A percentile compares a stretch with the other conserved stretches of the same genome.
Evolutionary conservation across 2,329 filamentous ascomycete species (phyloP).

Genomic region (Cercospora sp.): DNA sequence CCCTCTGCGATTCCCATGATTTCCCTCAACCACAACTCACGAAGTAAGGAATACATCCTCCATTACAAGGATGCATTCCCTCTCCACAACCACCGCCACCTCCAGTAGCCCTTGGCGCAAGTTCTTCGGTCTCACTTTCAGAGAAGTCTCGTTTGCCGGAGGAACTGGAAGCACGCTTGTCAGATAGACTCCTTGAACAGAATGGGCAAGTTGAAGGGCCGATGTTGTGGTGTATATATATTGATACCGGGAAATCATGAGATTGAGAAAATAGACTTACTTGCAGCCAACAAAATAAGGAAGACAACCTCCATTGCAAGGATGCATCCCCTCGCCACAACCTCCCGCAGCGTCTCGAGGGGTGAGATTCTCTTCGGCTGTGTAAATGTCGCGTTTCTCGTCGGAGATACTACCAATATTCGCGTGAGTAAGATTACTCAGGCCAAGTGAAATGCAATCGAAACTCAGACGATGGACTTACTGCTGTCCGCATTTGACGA

Average conservation of each 20-base stretch:
- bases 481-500: constrained; percentile 1
- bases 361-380: not conserved
- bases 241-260: not conserved
- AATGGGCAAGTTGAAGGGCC: not conserved
- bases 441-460: not conserved
- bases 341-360: not conserved
- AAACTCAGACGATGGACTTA: not conserved
- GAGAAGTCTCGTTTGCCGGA: not conserved
- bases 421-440: not conserved
- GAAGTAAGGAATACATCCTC: not conserved
- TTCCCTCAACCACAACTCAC: not conserved
- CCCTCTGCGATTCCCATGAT: not conserved
- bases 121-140: not conserved
- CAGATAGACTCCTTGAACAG: not conserved
- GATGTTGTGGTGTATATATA: no score
- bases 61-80: not conserved
- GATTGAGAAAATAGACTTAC: not conserved
- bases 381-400: not conserved
- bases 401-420: not conserved
- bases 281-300: not conserved
- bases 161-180: not conserved
- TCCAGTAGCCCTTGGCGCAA: not conserved
- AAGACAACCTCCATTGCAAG: not conserved
- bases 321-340: not conserved
- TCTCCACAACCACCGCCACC: not conserved